These are phyloP conservation scores for Meredithiella fracta DNA, from an alignment of 2,329 filamentous ascomycete species.

Conservation along the genomic window DNA sequence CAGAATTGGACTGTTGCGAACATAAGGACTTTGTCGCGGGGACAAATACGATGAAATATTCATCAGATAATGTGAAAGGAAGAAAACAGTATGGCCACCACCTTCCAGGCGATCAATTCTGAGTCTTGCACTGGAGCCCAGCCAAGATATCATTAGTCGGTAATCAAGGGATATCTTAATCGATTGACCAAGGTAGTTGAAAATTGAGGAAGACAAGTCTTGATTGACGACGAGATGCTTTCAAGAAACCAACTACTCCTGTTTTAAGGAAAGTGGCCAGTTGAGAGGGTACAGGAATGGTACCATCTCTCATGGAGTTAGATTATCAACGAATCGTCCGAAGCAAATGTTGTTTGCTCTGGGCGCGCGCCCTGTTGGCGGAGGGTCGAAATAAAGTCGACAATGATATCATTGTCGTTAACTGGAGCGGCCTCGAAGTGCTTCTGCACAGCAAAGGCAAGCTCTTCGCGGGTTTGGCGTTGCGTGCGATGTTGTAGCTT, in stretches of 20 bases:
- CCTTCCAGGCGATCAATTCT: constrained; percentile 11
- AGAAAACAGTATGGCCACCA: constrained; percentile 4
- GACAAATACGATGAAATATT: not conserved
- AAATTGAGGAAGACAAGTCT: too few relatives aligned
- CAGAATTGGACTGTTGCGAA: constrained; percentile 2
- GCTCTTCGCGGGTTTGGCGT: constrained; percentile 42
- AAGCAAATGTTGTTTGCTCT: constrained; percentile 4
- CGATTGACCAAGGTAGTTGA: too few relatives aligned
- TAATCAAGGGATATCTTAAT: too few relatives aligned
- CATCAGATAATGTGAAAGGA: not conserved
- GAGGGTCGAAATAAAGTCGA: constrained; percentile 60
- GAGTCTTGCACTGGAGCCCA: constrained; percentile 7
- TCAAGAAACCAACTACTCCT: not conserved
- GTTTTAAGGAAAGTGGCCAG: not conserved
- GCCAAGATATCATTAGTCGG: not conserved
- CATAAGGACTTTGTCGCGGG: not conserved
- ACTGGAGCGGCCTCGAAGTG: constrained; percentile 70
- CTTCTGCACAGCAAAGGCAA: constrained; percentile 57
- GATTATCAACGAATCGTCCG: constrained; percentile 12
- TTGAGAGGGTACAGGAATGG: not conserved
- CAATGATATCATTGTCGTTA: constrained; percentile 68
- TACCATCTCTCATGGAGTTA: not conserved
- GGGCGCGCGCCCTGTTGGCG: constrained; percentile 18
- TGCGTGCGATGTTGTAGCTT: constrained; percentile 41
- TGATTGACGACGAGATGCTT: too few relatives aligned